Percentiles rank a stretch among this genome's conserved stretches.
Conservation (phyloP, 768 basidiomycete genomes). For the Lactifluus subvellereus region DNA sequence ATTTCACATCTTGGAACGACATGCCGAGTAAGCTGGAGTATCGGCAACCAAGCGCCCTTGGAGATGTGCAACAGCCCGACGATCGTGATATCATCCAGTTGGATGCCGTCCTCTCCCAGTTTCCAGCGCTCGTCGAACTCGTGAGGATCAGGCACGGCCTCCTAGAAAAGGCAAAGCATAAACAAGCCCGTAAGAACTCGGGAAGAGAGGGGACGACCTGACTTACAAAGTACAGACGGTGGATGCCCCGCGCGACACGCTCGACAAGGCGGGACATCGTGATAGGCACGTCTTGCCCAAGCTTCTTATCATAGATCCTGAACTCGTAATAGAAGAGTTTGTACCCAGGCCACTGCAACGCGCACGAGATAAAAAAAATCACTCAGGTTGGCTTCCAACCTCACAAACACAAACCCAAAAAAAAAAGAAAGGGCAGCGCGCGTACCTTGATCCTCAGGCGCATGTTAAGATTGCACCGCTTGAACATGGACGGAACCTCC, state of each 20-base stretch:
- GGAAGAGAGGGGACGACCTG: not conserved
- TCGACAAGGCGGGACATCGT: constrained; percentile 6
- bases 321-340: constrained; percentile 10
- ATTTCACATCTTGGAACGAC: not conserved
- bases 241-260: not conserved
- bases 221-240: constrained; percentile 1
- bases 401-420: not conserved
- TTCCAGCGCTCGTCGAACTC: constrained; percentile 1
- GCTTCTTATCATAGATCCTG: constrained; percentile 6
- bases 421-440: too few species aligned
- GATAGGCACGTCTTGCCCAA: not conserved
- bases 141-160: not conserved
- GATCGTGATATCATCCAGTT: not conserved
- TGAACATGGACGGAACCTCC: not conserved
- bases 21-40: not conserved
- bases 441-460: constrained; percentile 6
- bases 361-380: not conserved
- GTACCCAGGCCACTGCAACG: constrained; percentile 14
- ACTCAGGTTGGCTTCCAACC: not conserved
- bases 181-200: not conserved
- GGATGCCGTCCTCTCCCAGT: not conserved
- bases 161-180: not conserved
- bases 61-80: constrained; percentile 9
- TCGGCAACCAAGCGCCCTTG: constrained; percentile 6
- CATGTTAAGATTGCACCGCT: not conserved